phyloP scores from a whole-genome alignment of 352 stramenopile species.

The Phytophthora tentaculata region DNA sequence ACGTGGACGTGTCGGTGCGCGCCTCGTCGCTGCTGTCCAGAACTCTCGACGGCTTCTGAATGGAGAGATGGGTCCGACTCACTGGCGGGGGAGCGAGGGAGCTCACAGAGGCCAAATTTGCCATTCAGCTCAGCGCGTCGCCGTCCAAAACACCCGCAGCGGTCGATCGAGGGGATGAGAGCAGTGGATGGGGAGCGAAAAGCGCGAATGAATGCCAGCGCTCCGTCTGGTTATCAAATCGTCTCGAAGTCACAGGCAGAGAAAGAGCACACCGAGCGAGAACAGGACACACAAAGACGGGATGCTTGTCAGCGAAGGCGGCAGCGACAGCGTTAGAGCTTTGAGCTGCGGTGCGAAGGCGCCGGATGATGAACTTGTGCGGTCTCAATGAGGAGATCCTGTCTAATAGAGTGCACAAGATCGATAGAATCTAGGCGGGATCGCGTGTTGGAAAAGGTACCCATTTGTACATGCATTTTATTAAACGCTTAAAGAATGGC shows the following conservation, averaged over 20 bases:
- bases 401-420: constrained; percentile 24
- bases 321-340: not conserved
- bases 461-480: constrained; percentile 15
- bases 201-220: not conserved
- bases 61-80: constrained; percentile 32
- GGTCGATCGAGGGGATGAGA: constrained; percentile 18
- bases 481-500: constrained; percentile 11
- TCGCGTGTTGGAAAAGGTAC: constrained; percentile 31
- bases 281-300: not conserved
- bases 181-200: constrained; percentile 35
- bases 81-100: constrained; percentile 12
- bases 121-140: constrained; percentile 36
- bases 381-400: constrained; percentile 15
- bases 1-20: constrained; percentile 42
- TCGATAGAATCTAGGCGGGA: constrained; percentile 25
- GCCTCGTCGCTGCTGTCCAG: constrained; percentile 50
- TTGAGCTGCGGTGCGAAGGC: not conserved
- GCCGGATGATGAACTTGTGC: constrained; percentile 12
- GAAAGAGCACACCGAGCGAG: constrained; percentile 12
- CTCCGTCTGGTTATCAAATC: constrained; percentile 39
- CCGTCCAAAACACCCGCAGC: constrained; percentile 9
- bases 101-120: constrained; percentile 31
- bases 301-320: constrained; percentile 14
- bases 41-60: constrained; percentile 20
- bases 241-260: constrained; percentile 18